Conservation (phyloP, 2,329 filamentous ascomycete genomes). For the Acarospora socialis region DNA sequence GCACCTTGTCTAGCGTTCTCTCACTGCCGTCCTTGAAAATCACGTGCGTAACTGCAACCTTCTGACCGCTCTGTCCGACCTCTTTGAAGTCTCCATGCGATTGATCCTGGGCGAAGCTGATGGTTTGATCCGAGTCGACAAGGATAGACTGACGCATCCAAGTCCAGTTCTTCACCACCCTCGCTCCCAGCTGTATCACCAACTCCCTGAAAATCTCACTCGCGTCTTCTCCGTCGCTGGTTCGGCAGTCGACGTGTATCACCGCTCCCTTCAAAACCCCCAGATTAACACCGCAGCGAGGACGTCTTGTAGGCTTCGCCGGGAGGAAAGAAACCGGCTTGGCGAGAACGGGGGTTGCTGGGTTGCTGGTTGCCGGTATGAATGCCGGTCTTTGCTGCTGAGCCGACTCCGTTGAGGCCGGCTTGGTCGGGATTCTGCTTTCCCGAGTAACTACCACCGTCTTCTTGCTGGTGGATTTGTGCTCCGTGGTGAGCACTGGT, state of each 20-base stretch:
- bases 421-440: background rate
- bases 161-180: slow-evolving; percentile 60
- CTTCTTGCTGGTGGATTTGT: no score
- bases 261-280: slow-evolving; percentile 53
- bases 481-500: no score
- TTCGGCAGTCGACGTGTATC: slow-evolving; percentile 73
- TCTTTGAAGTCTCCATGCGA: slow-evolving; percentile 19
- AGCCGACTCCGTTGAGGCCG: background rate
- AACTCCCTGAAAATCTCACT: slow-evolving; percentile 70
- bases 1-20: slow-evolving; percentile 67
- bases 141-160: slow-evolving; percentile 49
- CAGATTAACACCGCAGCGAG: slow-evolving; percentile 13
- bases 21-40: slow-evolving; percentile 79
- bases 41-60: slow-evolving; percentile 71
- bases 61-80: slow-evolving; percentile 23
- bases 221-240: slow-evolving; percentile 65
- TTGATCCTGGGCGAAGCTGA: slow-evolving; percentile 1
- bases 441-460: background rate
- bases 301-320: slow-evolving; percentile 11
- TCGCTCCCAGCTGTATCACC: slow-evolving; percentile 66
- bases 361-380: slow-evolving; percentile 11
- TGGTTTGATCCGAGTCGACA: slow-evolving; percentile 18
- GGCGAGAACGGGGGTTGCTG: slow-evolving; percentile 14
- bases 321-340: slow-evolving; percentile 6
- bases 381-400: slow-evolving; percentile 7